A percentile compares a stretch with the other conserved stretches of the same genome.
phyloP scores from a whole-genome alignment of 352 stramenopile species.

The Pythium coloratum region DNA sequence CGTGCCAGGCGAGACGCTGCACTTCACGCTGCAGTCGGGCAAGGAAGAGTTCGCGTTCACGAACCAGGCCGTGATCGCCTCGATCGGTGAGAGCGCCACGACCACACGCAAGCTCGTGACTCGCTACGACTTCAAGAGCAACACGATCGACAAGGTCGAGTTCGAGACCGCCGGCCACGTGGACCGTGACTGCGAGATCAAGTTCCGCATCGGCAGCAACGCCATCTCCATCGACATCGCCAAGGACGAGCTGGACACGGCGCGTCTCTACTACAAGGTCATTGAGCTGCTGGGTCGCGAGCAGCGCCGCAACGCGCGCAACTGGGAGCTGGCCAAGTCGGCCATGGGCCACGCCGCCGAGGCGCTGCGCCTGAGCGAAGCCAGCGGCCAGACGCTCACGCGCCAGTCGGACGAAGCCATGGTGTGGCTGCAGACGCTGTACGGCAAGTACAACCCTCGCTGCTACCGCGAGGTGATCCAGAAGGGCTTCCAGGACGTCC shows the following conservation, averaged over 20 bases:
- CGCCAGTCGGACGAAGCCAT: constrained; percentile 47
- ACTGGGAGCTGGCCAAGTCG: constrained; percentile 50
- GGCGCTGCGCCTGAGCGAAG: constrained; percentile 42
- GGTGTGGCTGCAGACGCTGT: constrained; percentile 46
- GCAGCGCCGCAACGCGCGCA: constrained; percentile 38
- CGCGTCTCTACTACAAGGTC: constrained; percentile 53
- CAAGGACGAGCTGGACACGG: constrained; percentile 34
- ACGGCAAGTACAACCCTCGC: constrained; percentile 45
- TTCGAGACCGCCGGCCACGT: constrained; percentile 53
- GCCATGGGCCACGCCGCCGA: constrained; percentile 44
- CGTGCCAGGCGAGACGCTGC: constrained; percentile 50
- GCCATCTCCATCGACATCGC: constrained; percentile 53
- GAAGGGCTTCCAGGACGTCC: constrained; percentile 42
- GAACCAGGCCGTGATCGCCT: constrained; percentile 52
- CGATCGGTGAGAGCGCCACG: constrained; percentile 38
- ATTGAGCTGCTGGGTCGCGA: constrained; percentile 47
- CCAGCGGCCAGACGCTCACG: constrained; percentile 39
- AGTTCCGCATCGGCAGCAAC: constrained; percentile 45
- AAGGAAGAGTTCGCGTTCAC: constrained; percentile 72
- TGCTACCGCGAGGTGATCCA: constrained; percentile 62
- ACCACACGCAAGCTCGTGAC: constrained; percentile 55
- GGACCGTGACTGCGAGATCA: constrained; percentile 61
- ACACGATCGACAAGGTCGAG: constrained; percentile 33
- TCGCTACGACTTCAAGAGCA: constrained; percentile 42
- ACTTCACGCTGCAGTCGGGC: constrained; percentile 49